A percentile compares a stretch with the other conserved stretches of the same genome.
Conservation (phyloP, 208 protist species). For the Crithidia mellificae region DNA sequence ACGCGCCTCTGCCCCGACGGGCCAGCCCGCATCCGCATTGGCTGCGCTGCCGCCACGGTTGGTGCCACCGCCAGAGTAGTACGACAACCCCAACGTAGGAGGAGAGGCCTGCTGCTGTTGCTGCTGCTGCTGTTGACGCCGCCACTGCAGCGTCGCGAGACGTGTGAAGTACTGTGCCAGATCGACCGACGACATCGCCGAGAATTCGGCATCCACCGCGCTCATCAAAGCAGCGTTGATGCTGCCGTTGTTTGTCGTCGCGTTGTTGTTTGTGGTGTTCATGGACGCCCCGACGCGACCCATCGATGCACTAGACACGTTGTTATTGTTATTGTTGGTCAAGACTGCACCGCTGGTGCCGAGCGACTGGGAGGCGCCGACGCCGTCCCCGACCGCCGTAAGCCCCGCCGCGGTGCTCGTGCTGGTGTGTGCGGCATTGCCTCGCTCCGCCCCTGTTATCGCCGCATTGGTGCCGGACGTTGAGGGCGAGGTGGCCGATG, state of each 20-base stretch:
- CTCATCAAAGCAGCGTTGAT: constrained; percentile 5
- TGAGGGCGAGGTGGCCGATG: constrained; percentile 6
- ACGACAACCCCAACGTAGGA: neutral
- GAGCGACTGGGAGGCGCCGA: constrained; percentile 4
- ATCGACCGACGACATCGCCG: constrained; percentile 24
- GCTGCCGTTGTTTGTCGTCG: neutral
- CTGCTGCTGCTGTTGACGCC: constrained; percentile 10
- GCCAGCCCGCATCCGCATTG: neutral
- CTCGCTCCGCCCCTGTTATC: neutral
- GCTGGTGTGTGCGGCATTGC: neutral
- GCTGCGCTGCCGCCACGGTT: neutral
- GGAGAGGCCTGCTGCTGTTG: neutral
- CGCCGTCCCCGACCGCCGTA: neutral
- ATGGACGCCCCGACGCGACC: neutral
- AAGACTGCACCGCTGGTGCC: neutral
- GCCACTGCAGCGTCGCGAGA: constrained; percentile 18
- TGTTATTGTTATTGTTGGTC: constrained; percentile 1
- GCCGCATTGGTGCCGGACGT: neutral
- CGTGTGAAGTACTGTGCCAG: constrained; percentile 31
- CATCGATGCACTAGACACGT: neutral
- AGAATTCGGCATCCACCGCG: constrained; percentile 15
- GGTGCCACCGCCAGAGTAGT: neutral
- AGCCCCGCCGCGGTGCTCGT: neutral
- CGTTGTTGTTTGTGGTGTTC: neutral
- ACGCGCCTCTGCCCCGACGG: neutral